Evolutionary conservation across 768 basidiomycete species (phyloP).

Genomic region (Podaxis carcinomalis): DNA sequence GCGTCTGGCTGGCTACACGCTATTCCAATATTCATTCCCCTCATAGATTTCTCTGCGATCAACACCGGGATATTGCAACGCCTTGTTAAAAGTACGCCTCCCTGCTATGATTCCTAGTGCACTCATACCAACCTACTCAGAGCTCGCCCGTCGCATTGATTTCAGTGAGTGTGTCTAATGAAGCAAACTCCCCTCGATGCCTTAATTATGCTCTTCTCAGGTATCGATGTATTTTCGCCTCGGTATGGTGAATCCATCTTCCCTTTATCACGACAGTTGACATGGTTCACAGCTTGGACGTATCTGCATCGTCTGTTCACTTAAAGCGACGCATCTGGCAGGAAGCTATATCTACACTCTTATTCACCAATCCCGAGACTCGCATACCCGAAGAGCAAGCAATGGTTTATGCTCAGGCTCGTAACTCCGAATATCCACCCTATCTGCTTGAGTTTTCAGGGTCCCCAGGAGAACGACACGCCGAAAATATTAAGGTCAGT

Average conservation of each 20-base stretch:
- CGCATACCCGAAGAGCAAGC: constrained; percentile 53
- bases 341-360: constrained; percentile 63
- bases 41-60: constrained; percentile 61
- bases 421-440: constrained; percentile 58
- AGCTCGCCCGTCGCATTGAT: constrained; percentile 59
- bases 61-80: constrained; percentile 46
- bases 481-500: constrained; percentile 72
- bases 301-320: constrained; percentile 54
- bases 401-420: constrained; percentile 57
- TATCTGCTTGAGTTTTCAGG: constrained; percentile 64
- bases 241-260: constrained; percentile 30
- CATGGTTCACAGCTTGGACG: constrained; percentile 42
- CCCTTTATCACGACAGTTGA: background rate
- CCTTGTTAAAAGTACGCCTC: constrained; percentile 54
- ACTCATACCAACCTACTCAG: constrained; percentile 27
- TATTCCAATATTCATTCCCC: constrained; percentile 9
- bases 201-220: constrained; percentile 26
- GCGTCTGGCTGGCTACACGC: background rate
- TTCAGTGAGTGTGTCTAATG: constrained; percentile 49
- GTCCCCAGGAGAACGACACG: constrained; percentile 64
- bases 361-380: constrained; percentile 57
- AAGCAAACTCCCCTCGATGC: background rate
- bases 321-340: constrained; percentile 74
- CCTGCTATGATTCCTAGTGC: background rate
- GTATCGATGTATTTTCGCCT: constrained; percentile 80